Evolutionary conservation across 2,329 filamentous ascomycete species (phyloP), one percentile per base, ranked within the genome.

Genomic region (Microascus cirrosus): DNA sequence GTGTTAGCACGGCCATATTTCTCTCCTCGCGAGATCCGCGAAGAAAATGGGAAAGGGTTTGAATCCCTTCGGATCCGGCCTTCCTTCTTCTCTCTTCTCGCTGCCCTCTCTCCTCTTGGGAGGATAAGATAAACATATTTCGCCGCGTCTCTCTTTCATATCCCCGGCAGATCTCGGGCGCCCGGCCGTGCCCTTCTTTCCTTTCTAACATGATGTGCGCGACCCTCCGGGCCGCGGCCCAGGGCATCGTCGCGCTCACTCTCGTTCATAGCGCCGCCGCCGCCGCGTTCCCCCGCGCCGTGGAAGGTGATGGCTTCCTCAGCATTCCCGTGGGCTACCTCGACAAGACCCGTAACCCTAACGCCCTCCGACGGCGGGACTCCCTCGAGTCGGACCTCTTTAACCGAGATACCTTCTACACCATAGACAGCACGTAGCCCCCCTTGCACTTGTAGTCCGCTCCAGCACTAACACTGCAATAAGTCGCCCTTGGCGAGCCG

Each of bases 401-500:
- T 12, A 75, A 75, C 53, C 67, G 60, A 58, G 64, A 73, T 13
- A 71, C 67, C 55, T 74, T 73, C 57, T 75, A 75, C 55, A 66
- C 71, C 6, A 70, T 71, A 10, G 65, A 73, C 15, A 60, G 72
- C 74, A 59, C 63, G 71, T 2, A n/a, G 0, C 3, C 57, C 50
- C 20, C 24, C 54, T 18, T 35, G 39, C 53, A 10, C 12, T 34
- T 28, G 51, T n/a, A 42, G 51, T 12, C 10, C 32, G 24, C 24
- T 32, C 20, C 53, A 39, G 34, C 25, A 32, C 22, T 45, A 56
- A 58, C 25, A 57, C 32, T n/a, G 32, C 20, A 24, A 13, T 6
- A 54, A 78, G 75, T 78, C 48, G 66, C 69, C 28, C 69, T 78
- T 28, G 76, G 76, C 32, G 71, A 68, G 1, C 70, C 73, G 5